Evolutionary conservation across 1,284 basidiomycete species (phyloP).

Genomic region (Ustilago crameri): DNA sequence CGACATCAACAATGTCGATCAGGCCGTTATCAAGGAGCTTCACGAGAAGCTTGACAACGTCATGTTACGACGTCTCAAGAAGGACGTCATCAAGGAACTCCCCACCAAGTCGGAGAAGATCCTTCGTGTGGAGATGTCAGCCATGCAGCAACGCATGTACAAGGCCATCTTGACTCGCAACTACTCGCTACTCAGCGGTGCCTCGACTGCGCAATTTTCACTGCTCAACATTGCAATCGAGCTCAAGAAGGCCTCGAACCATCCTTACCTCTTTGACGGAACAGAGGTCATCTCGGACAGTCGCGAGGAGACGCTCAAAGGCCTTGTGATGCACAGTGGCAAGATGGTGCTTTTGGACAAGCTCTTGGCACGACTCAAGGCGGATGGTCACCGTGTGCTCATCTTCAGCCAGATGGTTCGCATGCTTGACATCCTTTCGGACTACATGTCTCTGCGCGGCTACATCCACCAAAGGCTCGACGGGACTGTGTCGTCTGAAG

Average conservation of each 20-base stretch:
- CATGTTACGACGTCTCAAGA: slow-evolving; percentile 95
- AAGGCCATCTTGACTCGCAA: slow-evolving; percentile 99
- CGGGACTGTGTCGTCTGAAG: slow-evolving; percentile 78
- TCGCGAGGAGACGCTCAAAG: slow-evolving; percentile 76
- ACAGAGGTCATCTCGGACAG: slow-evolving; percentile 82
- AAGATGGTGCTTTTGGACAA: slow-evolving; percentile 71
- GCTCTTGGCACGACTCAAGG: slow-evolving; percentile 69
- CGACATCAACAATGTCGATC: slow-evolving; percentile 75
- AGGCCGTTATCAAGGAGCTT: slow-evolving; percentile 79
- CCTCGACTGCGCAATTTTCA: slow-evolving; percentile 82
- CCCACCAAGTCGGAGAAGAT: slow-evolving; percentile 99
- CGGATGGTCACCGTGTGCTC: slow-evolving; percentile 70
- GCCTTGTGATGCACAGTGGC: slow-evolving; percentile 70
- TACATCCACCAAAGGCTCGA: slow-evolving; percentile 86
- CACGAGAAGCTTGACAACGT: slow-evolving; percentile 92
- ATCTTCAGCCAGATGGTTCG: slow-evolving; percentile 95
- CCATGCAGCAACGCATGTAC: slow-evolving; percentile 97
- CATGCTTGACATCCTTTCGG: slow-evolving; percentile 97
- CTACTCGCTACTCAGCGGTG: slow-evolving; percentile 87
- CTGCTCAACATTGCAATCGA: slow-evolving; percentile 71
- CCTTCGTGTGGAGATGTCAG: slow-evolving; percentile 95
- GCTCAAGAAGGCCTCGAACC: slow-evolving; percentile 74
- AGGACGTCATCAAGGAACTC: slow-evolving; percentile 94
- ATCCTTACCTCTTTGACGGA: slow-evolving; percentile 97
- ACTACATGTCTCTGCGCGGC: slow-evolving; percentile 90